Evolutionary conservation across 169 alveolate species (phyloP).

Genomic region (Eimeria necatrix): DNA sequence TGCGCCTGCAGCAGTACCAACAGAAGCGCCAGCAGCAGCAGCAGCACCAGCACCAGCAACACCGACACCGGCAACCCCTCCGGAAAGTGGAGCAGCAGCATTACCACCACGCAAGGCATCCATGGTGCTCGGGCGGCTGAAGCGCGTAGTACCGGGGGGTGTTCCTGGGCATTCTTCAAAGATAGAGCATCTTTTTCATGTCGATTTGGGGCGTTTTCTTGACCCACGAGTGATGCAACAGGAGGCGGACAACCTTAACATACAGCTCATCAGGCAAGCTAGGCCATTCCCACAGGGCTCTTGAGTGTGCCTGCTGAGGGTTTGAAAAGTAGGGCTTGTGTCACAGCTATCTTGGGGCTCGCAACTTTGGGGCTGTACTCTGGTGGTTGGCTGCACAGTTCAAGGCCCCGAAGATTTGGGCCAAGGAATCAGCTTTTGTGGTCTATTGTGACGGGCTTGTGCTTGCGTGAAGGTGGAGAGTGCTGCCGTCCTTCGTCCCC

Average conservation of each 20-base stretch:
- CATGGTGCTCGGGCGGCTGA: slow-evolving; percentile 9
- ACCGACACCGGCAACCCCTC: background rate
- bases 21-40: slow-evolving; percentile 13
- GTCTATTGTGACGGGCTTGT: slow-evolving; percentile 5
- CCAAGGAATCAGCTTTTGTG: background rate
- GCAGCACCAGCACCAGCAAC: slow-evolving; percentile 28
- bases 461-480: slow-evolving; percentile 90
- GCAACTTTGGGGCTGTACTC: background rate
- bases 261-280: slow-evolving; percentile 93
- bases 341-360: background rate
- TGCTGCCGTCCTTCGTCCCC: slow-evolving; percentile 92
- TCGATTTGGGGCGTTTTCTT: slow-evolving; percentile 89
- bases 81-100: background rate
- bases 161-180: background rate
- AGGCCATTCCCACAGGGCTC: background rate
- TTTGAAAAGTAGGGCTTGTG: background rate
- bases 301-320: background rate
- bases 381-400: background rate
- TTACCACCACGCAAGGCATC: background rate
- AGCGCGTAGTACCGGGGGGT: background rate
- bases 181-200: slow-evolving; percentile 32
- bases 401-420: background rate
- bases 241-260: slow-evolving; percentile 94
- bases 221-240: slow-evolving; percentile 90
- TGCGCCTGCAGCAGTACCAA: slow-evolving; percentile 27